A percentile compares a stretch with the other conserved stretches of the same genome.
These are phyloP conservation scores for Sporisorium scitamineum DNA, from an alignment of 1,284 basidiomycete species.

Conservation along the genomic window DNA sequence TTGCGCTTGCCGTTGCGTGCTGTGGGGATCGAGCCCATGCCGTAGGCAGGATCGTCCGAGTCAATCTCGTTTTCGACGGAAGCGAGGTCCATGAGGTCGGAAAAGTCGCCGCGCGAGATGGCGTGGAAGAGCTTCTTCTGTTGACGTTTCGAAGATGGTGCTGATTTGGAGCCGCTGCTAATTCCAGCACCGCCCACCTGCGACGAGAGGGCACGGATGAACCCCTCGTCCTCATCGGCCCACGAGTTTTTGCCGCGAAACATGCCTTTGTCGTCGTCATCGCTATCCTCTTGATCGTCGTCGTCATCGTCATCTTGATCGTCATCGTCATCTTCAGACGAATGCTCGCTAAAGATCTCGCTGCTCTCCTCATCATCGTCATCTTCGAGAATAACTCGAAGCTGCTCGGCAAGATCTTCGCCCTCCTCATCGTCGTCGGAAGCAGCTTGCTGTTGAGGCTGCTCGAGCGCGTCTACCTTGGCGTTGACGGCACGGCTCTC, in stretches of 20 bases:
- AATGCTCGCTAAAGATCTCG: constrained; percentile 39
- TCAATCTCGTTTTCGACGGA: constrained; percentile 50
- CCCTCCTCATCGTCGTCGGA: constrained; percentile 31
- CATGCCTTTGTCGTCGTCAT: constrained; percentile 61
- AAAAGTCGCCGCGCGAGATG: constrained; percentile 76
- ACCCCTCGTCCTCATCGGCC: constrained; percentile 77
- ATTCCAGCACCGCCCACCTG: constrained; percentile 43
- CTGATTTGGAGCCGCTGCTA: constrained; percentile 19
- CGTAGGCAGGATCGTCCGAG: constrained; percentile 66
- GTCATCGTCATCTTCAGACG: constrained; percentile 22
- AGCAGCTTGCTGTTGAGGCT: background rate
- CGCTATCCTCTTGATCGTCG: constrained; percentile 25
- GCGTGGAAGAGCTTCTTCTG: constrained; percentile 77
- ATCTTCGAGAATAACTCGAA: constrained; percentile 45
- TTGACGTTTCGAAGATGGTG: constrained; percentile 69
- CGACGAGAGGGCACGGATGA: constrained; percentile 73
- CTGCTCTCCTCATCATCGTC: constrained; percentile 37
- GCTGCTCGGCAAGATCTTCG: constrained; percentile 35
- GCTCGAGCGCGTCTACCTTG: background rate
- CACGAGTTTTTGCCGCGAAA: constrained; percentile 71
- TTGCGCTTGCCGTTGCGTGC: constrained; percentile 51
- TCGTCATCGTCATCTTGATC: constrained; percentile 34
- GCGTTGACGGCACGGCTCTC: background rate
- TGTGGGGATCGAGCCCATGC: constrained; percentile 46
- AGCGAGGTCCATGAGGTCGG: constrained; percentile 74